A percentile compares a stretch with the other conserved stretches of the same genome.
Conservation (phyloP, 2,329 filamentous ascomycete genomes). For the Zarea fungicola region DNA sequence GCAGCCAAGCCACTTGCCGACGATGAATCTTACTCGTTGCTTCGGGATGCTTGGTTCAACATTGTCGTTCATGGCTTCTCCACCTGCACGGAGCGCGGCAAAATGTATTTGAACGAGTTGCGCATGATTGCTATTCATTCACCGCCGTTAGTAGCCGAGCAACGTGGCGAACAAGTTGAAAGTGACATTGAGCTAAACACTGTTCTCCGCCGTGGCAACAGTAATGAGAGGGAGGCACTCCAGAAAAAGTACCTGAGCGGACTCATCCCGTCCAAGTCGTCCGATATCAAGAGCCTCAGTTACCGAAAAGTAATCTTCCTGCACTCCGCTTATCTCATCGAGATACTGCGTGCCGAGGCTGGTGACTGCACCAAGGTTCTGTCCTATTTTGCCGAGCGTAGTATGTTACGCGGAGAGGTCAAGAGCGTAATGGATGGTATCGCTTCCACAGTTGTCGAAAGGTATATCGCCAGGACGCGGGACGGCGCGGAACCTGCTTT, state of each 20-base stretch:
- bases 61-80: conserved; percentile 91
- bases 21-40: conserved; percentile 66
- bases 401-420: conserved; percentile 61
- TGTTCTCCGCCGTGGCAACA: conserved; percentile 80
- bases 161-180: conserved; percentile 83
- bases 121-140: conserved; percentile 82
- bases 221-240: conserved; percentile 66
- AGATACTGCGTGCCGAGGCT: conserved; percentile 76
- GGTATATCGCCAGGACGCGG: conserved; percentile 72
- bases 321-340: conserved; percentile 83
- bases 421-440: conserved; percentile 61
- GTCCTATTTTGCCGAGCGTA: conserved; percentile 91
- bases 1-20: conserved; percentile 45
- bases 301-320: conserved; percentile 92
- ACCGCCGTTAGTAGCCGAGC: conserved; percentile 79
- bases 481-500: conserved; percentile 69
- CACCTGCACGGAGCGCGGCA: conserved; percentile 65
- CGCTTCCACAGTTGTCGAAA: conserved; percentile 64
- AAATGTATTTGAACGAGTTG: conserved; percentile 69
- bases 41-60: conserved; percentile 97
- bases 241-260: conserved; percentile 75
- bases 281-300: conserved; percentile 74
- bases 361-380: conserved; percentile 88
- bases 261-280: conserved; percentile 69
- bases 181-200: conserved; percentile 97